Conservation (phyloP, 768 basidiomycete species). For the Wakefieldia striispora region DNA sequence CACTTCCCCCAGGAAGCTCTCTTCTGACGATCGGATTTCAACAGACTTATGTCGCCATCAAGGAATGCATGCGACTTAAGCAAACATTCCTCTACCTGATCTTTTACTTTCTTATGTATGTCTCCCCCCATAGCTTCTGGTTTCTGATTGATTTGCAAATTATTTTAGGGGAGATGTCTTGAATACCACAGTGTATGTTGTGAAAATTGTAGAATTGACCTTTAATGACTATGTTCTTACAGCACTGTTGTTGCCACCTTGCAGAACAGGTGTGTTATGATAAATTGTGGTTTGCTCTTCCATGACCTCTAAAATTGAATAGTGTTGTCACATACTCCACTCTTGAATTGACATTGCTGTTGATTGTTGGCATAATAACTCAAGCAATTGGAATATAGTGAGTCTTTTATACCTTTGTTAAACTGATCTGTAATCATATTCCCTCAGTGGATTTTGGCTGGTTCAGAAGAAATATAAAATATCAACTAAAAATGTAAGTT, state of each 20-base stretch:
- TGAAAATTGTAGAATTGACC: not conserved
- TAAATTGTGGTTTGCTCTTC: not conserved
- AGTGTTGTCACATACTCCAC: constrained; percentile 74
- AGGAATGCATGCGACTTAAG: constrained; percentile 64
- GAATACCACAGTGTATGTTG: constrained; percentile 67
- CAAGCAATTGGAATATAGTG: constrained; percentile 72
- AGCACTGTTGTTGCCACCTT: constrained; percentile 72
- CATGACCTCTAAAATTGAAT: constrained; percentile 5
- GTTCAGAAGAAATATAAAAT: constrained; percentile 64
- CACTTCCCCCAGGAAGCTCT: constrained; percentile 52
- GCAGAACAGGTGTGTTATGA: constrained; percentile 57
- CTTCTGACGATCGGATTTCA: constrained; percentile 65
- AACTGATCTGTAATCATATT: not conserved
- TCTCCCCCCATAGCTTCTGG: not conserved
- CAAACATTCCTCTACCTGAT: constrained; percentile 74
- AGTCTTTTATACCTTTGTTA: constrained; percentile 15
- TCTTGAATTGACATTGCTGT: constrained; percentile 61
- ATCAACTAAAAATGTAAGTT: constrained; percentile 52
- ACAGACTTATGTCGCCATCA: constrained; percentile 60
- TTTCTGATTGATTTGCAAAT: not conserved
- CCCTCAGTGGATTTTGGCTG: constrained; percentile 57
- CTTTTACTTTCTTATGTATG: constrained; percentile 75
- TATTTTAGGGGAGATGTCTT: constrained; percentile 64
- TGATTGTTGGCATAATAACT: constrained; percentile 63
- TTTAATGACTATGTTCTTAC: constrained; percentile 2